A percentile compares a stretch with the other conserved stretches of the same genome.
Evolutionary conservation across 768 basidiomycete species (phyloP).

Genomic region (Mycena rosella): DNA sequence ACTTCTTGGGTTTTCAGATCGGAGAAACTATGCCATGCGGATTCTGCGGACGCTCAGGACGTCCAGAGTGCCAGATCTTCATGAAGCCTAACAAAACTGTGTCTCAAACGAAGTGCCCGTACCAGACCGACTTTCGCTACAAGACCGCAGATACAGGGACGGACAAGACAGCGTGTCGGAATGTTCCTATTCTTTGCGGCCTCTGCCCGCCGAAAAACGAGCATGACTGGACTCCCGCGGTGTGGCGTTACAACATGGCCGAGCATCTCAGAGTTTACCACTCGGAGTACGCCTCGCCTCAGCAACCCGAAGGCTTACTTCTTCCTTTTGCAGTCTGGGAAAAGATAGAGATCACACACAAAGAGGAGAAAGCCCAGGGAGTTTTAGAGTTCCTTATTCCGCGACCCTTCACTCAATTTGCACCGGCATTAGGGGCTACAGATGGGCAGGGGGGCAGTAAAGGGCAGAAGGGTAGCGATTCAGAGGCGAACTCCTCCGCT

Average conservation of each 20-base stretch:
- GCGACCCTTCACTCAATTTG: too few species aligned
- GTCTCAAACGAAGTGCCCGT: background rate
- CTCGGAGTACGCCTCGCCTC: conserved; percentile 6
- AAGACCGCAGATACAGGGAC: conserved; percentile 1
- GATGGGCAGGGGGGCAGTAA: too few species aligned
- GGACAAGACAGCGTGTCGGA: background rate
- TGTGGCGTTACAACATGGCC: conserved; percentile 23
- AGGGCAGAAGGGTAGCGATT: too few species aligned
- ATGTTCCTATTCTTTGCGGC: background rate
- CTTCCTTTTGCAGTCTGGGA: too few species aligned
- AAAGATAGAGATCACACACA: too few species aligned
- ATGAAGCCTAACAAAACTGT: conserved; percentile 9
- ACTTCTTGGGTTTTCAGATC: background rate
- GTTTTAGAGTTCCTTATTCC: too few species aligned
- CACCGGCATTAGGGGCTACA: too few species aligned
- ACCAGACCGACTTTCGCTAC: background rate
- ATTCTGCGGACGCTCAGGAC: conserved; percentile 13
- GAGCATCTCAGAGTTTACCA: background rate
- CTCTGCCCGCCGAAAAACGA: background rate
- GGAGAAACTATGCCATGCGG: conserved; percentile 1
- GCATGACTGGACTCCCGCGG: background rate
- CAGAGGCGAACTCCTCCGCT: too few species aligned
- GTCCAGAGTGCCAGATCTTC: background rate
- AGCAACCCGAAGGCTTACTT: background rate
- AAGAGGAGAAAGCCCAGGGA: too few species aligned